These are phyloP conservation scores for Chaetoceros tenuissimus DNA, from an alignment of 108 stramenopile genomes.

Conservation along the genomic window DNA sequence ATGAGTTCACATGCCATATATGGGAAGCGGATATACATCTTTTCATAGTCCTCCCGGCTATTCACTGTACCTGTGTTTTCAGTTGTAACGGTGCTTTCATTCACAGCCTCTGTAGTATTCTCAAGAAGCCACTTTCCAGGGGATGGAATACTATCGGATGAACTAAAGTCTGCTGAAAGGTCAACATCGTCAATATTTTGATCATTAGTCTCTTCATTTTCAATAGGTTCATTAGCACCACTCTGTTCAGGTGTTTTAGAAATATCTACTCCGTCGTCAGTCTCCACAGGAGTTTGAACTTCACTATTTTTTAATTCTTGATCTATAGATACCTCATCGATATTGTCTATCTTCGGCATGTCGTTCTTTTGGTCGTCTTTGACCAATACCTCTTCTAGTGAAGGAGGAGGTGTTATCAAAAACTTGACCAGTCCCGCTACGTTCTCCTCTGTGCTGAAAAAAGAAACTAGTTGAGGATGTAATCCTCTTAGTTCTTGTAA, in stretches of 20 bases:
- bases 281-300: neutral
- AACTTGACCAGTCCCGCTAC: slow-evolving; percentile 73
- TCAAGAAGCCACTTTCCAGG: slow-evolving; percentile 11
- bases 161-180: too few relatives aligned
- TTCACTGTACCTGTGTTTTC: neutral
- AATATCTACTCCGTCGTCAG: neutral
- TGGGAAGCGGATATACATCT: slow-evolving; percentile 64
- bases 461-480: slow-evolving; percentile 78
- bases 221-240: neutral
- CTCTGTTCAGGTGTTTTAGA: neutral
- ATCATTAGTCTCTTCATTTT: slow-evolving; percentile 1
- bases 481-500: slow-evolving; percentile 88
- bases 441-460: slow-evolving; percentile 61
- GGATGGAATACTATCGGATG: neutral
- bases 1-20: slow-evolving; percentile 97
- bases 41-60: slow-evolving; percentile 27
- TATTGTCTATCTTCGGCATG: slow-evolving; percentile 3
- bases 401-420: slow-evolving; percentile 16
- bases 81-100: neutral
- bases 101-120: neutral
- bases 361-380: neutral
- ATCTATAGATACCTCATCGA: neutral
- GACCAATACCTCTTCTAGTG: neutral
- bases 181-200: neutral
- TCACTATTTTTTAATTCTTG: neutral